Evolutionary conservation across 306 rosid genomes (phyloP).

Genomic region (Cucurbita pepo): DNA sequence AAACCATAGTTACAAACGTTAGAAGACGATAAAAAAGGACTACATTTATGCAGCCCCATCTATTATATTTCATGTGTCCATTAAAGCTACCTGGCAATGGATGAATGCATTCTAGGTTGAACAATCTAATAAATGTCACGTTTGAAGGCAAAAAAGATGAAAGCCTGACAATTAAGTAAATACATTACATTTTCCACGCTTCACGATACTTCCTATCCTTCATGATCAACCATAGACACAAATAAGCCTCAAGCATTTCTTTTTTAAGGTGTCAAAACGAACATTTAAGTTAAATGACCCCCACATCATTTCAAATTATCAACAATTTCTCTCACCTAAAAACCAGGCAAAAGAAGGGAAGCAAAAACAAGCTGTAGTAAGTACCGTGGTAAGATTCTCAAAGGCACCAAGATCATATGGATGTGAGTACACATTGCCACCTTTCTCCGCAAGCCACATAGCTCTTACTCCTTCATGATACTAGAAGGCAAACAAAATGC

Average conservation of each 20-base stretch:
- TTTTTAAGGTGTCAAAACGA: neutral
- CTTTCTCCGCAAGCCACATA: slow-evolving; percentile 93
- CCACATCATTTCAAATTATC: neutral
- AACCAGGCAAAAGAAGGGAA: neutral
- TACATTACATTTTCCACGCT: neutral
- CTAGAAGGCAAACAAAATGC: slow-evolving; percentile 28
- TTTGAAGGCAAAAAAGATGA: neutral
- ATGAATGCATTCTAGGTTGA: neutral
- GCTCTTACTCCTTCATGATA: slow-evolving; percentile 94
- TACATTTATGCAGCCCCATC: neutral
- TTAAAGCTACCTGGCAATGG: neutral
- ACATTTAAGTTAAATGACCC: neutral
- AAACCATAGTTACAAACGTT: neutral
- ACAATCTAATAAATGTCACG: neutral
- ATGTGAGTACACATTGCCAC: slow-evolving; percentile 73
- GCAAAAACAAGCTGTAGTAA: neutral
- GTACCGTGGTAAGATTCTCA: slow-evolving; percentile 70
- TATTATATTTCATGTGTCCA: neutral
- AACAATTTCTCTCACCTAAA: neutral
- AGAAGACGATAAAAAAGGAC: neutral
- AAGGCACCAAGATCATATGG: slow-evolving; percentile 89
- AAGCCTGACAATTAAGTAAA: neutral
- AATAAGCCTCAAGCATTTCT: neutral
- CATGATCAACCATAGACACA: neutral
- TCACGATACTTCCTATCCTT: neutral